A percentile compares a stretch with the other conserved stretches of the same genome.
Evolutionary conservation across 2,329 filamentous ascomycete species (phyloP).

Genomic region (Cryphonectria radicalis): DNA sequence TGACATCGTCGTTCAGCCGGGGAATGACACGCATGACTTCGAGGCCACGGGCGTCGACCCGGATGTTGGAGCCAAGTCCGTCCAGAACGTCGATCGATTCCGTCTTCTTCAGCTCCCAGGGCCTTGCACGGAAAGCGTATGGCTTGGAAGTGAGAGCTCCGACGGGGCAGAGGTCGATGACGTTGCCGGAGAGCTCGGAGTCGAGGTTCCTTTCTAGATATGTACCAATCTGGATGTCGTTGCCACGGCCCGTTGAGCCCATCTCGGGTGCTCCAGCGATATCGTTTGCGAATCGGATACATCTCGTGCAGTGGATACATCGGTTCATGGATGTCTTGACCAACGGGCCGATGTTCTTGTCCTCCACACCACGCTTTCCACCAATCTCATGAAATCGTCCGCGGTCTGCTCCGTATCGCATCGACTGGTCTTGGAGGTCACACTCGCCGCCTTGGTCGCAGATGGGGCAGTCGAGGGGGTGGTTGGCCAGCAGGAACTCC

Average conservation of each 20-base stretch:
- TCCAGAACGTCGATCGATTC: slow-evolving; percentile 96
- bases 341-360: slow-evolving; percentile 98
- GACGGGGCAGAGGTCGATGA: slow-evolving; percentile 97
- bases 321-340: slow-evolving; percentile 99
- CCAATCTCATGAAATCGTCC: slow-evolving; percentile 95
- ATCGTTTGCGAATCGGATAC: slow-evolving; percentile 97
- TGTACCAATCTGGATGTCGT: slow-evolving; percentile 96
- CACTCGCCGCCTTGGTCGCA: slow-evolving; percentile 99
- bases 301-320: slow-evolving; percentile 98
- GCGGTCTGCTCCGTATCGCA: slow-evolving; percentile 95
- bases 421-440: slow-evolving; percentile 98
- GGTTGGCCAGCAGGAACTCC: slow-evolving; percentile 97
- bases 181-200: slow-evolving; percentile 93
- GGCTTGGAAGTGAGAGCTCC: slow-evolving; percentile 96
- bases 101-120: slow-evolving; percentile 96
- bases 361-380: slow-evolving; percentile 97
- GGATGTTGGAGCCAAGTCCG: slow-evolving; percentile 90
- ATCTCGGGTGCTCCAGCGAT: slow-evolving; percentile 94
- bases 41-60: slow-evolving; percentile 88
- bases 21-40: slow-evolving; percentile 96
- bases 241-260: slow-evolving; percentile 91
- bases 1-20: slow-evolving; percentile 94
- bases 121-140: slow-evolving; percentile 94
- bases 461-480: slow-evolving; percentile 94
- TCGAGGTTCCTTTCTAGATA: slow-evolving; percentile 95